Base-by-base conservation (phyloP, 2,329 filamentous ascomycete species). In the Ophiobolus disseminans region DNA sequence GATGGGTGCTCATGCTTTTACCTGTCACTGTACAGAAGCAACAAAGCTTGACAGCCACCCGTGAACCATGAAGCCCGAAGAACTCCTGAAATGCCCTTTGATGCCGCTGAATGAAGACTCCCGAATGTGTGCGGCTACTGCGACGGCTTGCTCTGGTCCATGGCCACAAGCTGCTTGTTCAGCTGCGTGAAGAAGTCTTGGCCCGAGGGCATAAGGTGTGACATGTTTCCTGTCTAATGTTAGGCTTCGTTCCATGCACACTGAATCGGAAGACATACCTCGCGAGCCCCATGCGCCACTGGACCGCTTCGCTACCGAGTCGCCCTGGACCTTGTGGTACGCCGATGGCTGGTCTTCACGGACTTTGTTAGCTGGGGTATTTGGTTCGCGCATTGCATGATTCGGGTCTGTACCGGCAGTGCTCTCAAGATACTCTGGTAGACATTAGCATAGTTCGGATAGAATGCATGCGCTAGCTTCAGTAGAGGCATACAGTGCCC, bases 181-280 rank as follows among this genome's bases (percentile, higher is more conserved):
- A 79, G 68, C 48, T 76, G 72, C 16, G 66, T 69, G 60, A 76
- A 76, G 65, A 79, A 78, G 50, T 74, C 69, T 54, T 77, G 74
- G 22, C 73, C 73, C 26, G 68, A 74, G 13, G 75, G 74, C 75
- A 77, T 76, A n/a, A 70, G 60, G 51, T 74, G 68, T 23, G 66
- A 58, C 62, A 69, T 70, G 47, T 63, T 69, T 40, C 69, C 70
- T 73, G 57, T 26, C 38, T 23, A 13, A 20, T 38, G 57, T 68
- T 51, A 65, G 40, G 45, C 10, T 28, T 21, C n/a, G n/a, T 4
- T 14, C 17, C 9, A 10, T 37, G 16, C 55, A 38, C 9, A 9
- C n/a, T 25, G 11, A 9, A 10, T 11, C 11, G 11, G 5, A 17
- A 34, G 6, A 55, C 63, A 44, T 60, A 75, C 75, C 63, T 63